Conservation (phyloP, 257 asterid species). For the Solanum tarapatanum region DNA sequence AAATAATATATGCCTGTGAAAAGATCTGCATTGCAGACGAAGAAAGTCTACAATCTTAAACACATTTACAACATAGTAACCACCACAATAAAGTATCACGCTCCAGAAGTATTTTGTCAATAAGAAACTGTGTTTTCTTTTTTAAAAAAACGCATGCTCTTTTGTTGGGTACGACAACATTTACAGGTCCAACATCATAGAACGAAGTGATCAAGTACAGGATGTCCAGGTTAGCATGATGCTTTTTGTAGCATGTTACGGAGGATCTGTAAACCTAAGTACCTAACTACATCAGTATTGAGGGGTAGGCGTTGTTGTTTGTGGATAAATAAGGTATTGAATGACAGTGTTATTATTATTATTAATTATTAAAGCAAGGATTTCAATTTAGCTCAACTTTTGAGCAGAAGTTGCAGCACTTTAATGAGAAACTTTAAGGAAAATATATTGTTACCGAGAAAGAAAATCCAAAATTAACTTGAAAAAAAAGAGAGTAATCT, state of each 20-base stretch:
- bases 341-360: neutral
- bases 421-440: neutral
- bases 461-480: neutral
- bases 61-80: neutral
- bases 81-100: neutral
- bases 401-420: neutral
- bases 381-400: neutral
- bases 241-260: neutral
- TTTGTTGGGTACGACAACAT: neutral
- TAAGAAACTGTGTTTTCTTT: neutral
- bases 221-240: neutral
- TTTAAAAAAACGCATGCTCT: neutral
- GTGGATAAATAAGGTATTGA: neutral
- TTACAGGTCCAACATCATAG: neutral
- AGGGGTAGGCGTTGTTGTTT: neutral
- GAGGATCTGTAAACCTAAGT: neutral
- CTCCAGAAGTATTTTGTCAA: neutral
- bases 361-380: neutral
- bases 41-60: neutral
- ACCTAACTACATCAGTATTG: neutral
- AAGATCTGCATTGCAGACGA: neutral
- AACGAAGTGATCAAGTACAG: neutral
- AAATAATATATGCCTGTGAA: neutral
- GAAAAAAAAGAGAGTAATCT: slow-evolving; percentile 3
- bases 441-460: neutral